Percentiles rank a stretch among this genome's conserved stretches.
Conservation (phyloP, 2,329 filamentous ascomycete species). For the Hypoxylon rubiginosum region DNA sequence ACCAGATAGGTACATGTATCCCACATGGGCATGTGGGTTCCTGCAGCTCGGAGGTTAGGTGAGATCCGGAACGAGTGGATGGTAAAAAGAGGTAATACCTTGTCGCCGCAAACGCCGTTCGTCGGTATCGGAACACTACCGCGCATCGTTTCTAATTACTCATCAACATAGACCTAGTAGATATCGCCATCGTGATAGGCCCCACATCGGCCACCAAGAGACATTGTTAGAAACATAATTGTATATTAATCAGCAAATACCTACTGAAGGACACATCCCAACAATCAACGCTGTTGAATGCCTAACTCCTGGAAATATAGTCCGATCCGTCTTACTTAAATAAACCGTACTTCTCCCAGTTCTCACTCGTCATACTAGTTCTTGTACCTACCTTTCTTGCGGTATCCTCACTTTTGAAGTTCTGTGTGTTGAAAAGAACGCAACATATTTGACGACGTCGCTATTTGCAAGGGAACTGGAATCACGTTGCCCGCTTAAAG, state of each 20-base stretch:
- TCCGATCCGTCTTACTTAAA: conserved; percentile 4
- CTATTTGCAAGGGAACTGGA: not conserved
- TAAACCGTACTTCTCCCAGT: not conserved
- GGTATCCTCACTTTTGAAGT: not conserved
- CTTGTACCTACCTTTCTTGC: not conserved
- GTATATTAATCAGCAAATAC: conserved; percentile 30
- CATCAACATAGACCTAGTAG: conserved; percentile 9
- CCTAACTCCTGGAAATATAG: conserved; percentile 16
- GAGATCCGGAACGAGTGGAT: conserved; percentile 23
- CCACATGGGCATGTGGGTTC: conserved; percentile 18
- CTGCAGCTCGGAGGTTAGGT: conserved; percentile 20
- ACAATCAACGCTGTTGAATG: not conserved
- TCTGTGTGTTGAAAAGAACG: conserved; percentile 2
- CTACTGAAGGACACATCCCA: conserved; percentile 4
- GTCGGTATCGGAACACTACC: conserved; percentile 10
- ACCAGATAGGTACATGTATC: not conserved
- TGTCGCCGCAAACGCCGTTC: conserved; percentile 29
- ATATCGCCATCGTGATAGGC: conserved; percentile 22
- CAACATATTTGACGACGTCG: conserved; percentile 5
- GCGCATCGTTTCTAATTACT: conserved; percentile 23
- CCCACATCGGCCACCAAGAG: conserved; percentile 6
- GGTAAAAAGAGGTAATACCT: conserved; percentile 25
- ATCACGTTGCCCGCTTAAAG: not conserved
- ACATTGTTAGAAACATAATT: conserved; percentile 2
- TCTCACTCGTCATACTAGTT: not conserved